Evolutionary conservation across 2,329 filamentous ascomycete species (phyloP).

Genomic region (Verticillium klebahnii): DNA sequence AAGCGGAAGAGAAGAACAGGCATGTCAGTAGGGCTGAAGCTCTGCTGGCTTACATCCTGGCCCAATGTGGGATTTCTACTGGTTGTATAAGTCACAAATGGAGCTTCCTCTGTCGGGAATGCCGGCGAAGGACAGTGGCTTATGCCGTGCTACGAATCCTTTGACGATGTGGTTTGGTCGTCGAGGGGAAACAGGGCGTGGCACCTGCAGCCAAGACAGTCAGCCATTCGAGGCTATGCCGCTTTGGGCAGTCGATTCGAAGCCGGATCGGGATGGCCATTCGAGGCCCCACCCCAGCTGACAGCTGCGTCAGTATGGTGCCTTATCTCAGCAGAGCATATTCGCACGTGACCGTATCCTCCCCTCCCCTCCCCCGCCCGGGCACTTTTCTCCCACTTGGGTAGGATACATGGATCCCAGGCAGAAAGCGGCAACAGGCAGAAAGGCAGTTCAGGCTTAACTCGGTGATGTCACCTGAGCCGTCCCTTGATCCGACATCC

Average conservation of each 20-base stretch:
- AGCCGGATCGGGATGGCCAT: not conserved
- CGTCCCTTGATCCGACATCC: not conserved
- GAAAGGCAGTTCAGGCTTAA: no score
- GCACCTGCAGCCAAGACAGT: not conserved
- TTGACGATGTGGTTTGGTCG: not conserved
- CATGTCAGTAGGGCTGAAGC: not conserved
- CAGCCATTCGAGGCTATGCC: not conserved
- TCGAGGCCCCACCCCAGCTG: not conserved
- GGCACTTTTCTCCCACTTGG: not conserved
- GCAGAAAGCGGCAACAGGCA: not conserved
- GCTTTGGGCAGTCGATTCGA: not conserved
- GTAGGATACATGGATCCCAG: not conserved
- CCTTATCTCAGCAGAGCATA: not conserved
- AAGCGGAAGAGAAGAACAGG: not conserved
- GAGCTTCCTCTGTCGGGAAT: not conserved
- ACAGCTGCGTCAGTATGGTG: not conserved
- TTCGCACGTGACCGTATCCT: not conserved
- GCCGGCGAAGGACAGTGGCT: not conserved
- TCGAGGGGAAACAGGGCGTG: not conserved
- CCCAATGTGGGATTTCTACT: no score
- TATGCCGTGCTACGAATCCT: not conserved
- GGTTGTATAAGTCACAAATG: no score
- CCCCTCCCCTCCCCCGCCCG: no score
- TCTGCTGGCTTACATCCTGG: slow-evolving; percentile 4
- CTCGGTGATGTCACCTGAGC: not conserved